These are phyloP conservation scores for Choanephora cucurbitarum DNA, from an alignment of 371 early-diverging fungal species.

Conservation along the genomic window DNA sequence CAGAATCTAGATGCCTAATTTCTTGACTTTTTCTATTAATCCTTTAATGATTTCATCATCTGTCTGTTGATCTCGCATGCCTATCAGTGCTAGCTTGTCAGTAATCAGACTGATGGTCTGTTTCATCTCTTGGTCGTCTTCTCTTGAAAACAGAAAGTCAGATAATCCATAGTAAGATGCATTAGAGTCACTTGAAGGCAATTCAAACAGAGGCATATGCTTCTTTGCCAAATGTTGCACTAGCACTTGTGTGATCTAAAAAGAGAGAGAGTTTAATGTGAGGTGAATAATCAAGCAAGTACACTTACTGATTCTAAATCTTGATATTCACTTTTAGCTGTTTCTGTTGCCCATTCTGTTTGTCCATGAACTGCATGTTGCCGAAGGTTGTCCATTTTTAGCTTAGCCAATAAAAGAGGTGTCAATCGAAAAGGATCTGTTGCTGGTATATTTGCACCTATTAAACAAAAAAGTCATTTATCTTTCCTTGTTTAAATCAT, in stretches of 20 bases:
- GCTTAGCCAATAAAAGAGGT: constrained; percentile 47
- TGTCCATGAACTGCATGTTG: constrained; percentile 13
- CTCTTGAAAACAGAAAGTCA: constrained; percentile 33
- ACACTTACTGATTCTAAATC: constrained; percentile 40
- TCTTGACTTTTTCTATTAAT: constrained; percentile 45
- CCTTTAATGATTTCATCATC: constrained; percentile 21
- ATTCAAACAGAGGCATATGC: constrained; percentile 32
- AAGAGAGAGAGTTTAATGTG: neutral
- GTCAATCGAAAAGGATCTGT: constrained; percentile 52
- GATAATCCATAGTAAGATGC: constrained; percentile 33
- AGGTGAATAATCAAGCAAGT: too few relatives aligned
- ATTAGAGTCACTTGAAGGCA: constrained; percentile 23
- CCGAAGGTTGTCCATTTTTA: constrained; percentile 49
- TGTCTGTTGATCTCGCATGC: constrained; percentile 14
- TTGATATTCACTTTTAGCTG: constrained; percentile 35
- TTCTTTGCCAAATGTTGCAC: constrained; percentile 47
- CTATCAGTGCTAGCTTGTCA: constrained; percentile 21
- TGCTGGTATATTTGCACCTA: constrained; percentile 49
- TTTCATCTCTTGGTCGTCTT: constrained; percentile 25
- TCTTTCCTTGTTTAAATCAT: neutral
- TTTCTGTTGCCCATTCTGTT: constrained; percentile 18
- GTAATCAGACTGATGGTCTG: constrained; percentile 32
- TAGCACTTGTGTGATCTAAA: constrained; percentile 46
- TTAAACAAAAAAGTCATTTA: constrained; percentile 5
- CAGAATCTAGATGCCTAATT: constrained; percentile 33